Conservation (phyloP, 345 rosid genomes). For the Turritis glabra region DNA sequence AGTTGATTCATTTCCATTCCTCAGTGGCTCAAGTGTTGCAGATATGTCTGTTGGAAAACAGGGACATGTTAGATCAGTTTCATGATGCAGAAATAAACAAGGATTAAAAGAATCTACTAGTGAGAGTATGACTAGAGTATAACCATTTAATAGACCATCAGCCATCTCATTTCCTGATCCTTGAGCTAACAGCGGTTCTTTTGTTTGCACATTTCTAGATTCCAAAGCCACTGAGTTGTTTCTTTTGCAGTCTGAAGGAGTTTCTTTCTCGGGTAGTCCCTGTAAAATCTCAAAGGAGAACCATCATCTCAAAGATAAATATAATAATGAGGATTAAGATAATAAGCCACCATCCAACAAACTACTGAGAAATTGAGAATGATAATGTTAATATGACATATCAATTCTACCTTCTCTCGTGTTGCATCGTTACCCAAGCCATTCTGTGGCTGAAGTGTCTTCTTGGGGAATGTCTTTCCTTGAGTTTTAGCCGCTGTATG, state of each 20-base stretch:
- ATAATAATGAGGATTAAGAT: background rate
- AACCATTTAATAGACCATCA: constrained; percentile 34
- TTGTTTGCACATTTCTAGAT: constrained; percentile 30
- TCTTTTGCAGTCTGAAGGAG: background rate
- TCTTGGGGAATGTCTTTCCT: background rate
- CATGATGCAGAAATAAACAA: background rate
- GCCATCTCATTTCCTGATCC: constrained; percentile 25
- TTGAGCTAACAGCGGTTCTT: constrained; percentile 28
- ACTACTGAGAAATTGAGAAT: background rate
- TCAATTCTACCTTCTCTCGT: background rate
- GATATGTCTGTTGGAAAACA: no score
- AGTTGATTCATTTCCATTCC: background rate
- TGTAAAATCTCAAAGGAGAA: background rate
- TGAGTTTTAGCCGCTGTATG: background rate
- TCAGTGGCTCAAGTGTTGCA: background rate
- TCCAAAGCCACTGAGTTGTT: background rate
- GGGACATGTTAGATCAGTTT: background rate
- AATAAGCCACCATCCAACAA: background rate
- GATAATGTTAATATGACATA: no score
- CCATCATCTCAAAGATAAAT: background rate
- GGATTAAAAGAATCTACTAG: background rate
- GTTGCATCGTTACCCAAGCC: background rate
- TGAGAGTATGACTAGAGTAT: background rate
- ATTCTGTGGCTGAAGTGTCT: background rate
- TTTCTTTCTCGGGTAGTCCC: background rate